These are phyloP conservation scores for Daphne laureola DNA, from an alignment of 441 rosid species.

Conservation along the genomic window DNA sequence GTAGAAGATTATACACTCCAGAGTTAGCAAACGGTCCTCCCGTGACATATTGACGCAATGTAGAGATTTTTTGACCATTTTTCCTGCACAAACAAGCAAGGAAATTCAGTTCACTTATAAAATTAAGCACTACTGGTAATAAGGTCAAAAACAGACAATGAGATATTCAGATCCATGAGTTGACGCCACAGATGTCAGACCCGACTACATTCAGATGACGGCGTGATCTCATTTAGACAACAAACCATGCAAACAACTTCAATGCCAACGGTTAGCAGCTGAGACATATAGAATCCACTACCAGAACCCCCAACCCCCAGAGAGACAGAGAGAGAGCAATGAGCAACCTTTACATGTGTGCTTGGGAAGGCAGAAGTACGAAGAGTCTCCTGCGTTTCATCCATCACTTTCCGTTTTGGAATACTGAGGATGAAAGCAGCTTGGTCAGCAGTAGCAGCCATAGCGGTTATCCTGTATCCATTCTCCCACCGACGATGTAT, in stretches of 20 bases:
- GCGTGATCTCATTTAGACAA: no score
- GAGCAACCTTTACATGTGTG: constrained; percentile 75
- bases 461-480: constrained; percentile 76
- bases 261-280: no score
- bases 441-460: constrained; percentile 85
- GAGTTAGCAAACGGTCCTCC: constrained; percentile 61
- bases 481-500: constrained; percentile 73
- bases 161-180: background rate
- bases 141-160: constrained; percentile 5
- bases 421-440: constrained; percentile 73
- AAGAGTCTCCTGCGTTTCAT: constrained; percentile 91
- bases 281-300: no score
- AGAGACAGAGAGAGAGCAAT: background rate
- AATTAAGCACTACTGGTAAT: no score
- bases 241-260: no score
- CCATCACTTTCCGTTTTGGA: constrained; percentile 61
- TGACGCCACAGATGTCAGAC: no score
- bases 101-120: no score
- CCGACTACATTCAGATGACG: no score
- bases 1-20: constrained; percentile 5
- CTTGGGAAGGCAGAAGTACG: constrained; percentile 93
- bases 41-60: constrained; percentile 71
- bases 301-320: no score
- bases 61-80: constrained; percentile 82
- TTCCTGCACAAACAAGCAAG: constrained; percentile 30